Conservation (phyloP, 805 yeast genomes). For the Babjeviella inositovora region DNA sequence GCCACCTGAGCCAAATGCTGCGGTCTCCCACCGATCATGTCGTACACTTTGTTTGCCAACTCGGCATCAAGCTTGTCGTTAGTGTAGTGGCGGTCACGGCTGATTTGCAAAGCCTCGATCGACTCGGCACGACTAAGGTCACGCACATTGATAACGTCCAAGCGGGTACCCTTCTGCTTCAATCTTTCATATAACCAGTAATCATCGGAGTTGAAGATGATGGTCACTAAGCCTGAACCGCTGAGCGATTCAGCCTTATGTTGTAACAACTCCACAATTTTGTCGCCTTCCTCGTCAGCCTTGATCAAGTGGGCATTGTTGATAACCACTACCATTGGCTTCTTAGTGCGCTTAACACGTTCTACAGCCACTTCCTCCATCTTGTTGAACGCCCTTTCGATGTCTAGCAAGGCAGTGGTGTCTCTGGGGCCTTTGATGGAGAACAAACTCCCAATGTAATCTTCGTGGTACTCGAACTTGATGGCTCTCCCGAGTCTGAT, state of each 20-base stretch:
- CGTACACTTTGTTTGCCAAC: slow-evolving; percentile 37
- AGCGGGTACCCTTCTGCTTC: slow-evolving; percentile 53
- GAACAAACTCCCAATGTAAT: slow-evolving; percentile 69
- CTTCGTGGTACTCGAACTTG: slow-evolving; percentile 61
- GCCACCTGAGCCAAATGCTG: slow-evolving; percentile 68
- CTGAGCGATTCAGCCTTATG: slow-evolving; percentile 71
- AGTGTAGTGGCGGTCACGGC: slow-evolving; percentile 26
- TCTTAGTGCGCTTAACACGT: slow-evolving; percentile 20
- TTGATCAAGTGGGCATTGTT: slow-evolving; percentile 64
- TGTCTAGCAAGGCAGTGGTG: slow-evolving; percentile 66
- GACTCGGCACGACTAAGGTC: slow-evolving; percentile 45
- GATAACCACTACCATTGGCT: slow-evolving; percentile 54
- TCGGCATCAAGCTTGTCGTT: slow-evolving; percentile 19
- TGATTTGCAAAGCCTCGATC: slow-evolving; percentile 30
- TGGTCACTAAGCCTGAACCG: slow-evolving; percentile 53
- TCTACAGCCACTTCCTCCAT: slow-evolving; percentile 56
- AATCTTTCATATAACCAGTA: slow-evolving; percentile 77
- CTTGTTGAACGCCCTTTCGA: slow-evolving; percentile 68
- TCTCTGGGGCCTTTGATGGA: slow-evolving; percentile 77
- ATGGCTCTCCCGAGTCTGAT: slow-evolving; percentile 64
- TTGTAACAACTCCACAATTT: slow-evolving; percentile 58
- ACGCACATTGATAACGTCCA: slow-evolving; percentile 55
- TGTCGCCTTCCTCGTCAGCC: slow-evolving; percentile 59
- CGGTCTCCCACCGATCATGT: slow-evolving; percentile 70
- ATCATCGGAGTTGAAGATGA: slow-evolving; percentile 52